Percentiles rank a stretch among this genome's conserved stretches.
phyloP scores from a whole-genome alignment of 257 asterid genomes.

The Handroanthus guayacan region DNA sequence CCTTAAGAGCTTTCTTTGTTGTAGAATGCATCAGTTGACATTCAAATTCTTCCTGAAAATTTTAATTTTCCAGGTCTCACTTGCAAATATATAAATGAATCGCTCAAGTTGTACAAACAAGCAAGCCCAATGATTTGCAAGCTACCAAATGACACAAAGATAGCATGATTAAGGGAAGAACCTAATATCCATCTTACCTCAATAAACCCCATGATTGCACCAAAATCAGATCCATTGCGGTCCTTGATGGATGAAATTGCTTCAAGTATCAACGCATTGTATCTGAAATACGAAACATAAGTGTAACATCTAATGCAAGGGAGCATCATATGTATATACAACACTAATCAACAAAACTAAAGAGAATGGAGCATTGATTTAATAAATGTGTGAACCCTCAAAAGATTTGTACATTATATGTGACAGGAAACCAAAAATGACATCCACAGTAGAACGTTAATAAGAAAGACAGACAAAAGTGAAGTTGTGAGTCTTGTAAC shows the following conservation, averaged over 20 bases:
- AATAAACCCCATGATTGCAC: constrained; percentile 53
- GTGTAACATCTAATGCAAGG: constrained; percentile 32
- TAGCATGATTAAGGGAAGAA: neutral
- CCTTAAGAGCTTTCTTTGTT: neutral
- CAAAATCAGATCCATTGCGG: constrained; percentile 55
- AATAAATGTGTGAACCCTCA: neutral
- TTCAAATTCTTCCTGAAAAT: constrained; percentile 5
- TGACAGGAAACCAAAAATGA: constrained; percentile 24
- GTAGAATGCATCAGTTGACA: neutral
- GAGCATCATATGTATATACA: constrained; percentile 16
- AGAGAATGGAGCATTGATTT: neutral
- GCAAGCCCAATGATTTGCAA: neutral
- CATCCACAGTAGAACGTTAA: neutral
- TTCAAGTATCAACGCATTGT: constrained; percentile 55
- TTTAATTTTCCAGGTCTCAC: constrained; percentile 8
- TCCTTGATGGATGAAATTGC: constrained; percentile 59
- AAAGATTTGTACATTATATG: neutral
- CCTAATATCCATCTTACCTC: constrained; percentile 54
- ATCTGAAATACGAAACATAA: constrained; percentile 45
- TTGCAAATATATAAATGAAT: neutral
- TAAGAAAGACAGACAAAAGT: neutral
- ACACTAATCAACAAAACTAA: constrained; percentile 15
- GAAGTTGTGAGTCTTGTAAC: too few species aligned
- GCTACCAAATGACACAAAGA: constrained; percentile 4
- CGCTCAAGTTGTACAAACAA: constrained; percentile 1